These are phyloP conservation scores for Penicillium silybi DNA, from an alignment of 495 filamentous ascomycete species.

Conservation along the genomic window DNA sequence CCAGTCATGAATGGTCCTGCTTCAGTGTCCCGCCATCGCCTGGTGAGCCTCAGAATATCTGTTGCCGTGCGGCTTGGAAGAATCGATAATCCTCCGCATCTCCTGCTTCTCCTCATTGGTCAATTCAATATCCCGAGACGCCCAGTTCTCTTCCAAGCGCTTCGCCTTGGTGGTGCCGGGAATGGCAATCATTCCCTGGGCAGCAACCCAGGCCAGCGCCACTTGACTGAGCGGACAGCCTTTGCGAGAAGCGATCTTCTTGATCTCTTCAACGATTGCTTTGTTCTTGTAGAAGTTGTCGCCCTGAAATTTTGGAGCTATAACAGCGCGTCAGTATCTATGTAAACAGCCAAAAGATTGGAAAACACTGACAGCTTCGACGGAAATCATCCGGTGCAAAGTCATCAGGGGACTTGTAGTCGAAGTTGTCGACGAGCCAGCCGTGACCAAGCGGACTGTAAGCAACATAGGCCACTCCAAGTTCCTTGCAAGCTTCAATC, in stretches of 20 bases:
- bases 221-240: constrained; percentile 38
- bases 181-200: constrained; percentile 46
- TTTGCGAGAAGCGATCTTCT: constrained; percentile 36
- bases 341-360: neutral
- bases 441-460: constrained; percentile 46
- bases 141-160: constrained; percentile 41
- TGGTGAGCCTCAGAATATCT: constrained; percentile 28
- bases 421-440: constrained; percentile 43
- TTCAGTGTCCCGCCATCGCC: constrained; percentile 39
- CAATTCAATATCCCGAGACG: constrained; percentile 34
- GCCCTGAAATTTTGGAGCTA: constrained; percentile 47
- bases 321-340: neutral
- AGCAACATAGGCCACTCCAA: constrained; percentile 41
- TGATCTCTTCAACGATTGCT: constrained; percentile 42
- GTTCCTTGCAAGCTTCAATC: constrained; percentile 37
- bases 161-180: constrained; percentile 45
- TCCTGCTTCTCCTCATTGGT: constrained; percentile 32
- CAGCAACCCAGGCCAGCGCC: constrained; percentile 44
- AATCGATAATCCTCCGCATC: constrained; percentile 38
- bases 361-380: constrained; percentile 22
- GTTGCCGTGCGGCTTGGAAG: constrained; percentile 35
- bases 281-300: constrained; percentile 49
- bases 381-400: constrained; percentile 44
- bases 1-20: neutral
- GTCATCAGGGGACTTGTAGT: constrained; percentile 41